A percentile compares a stretch with the other conserved stretches of the same genome.
phyloP scores from a whole-genome alignment of 441 rosid species.

The Adansonia gregorii region DNA sequence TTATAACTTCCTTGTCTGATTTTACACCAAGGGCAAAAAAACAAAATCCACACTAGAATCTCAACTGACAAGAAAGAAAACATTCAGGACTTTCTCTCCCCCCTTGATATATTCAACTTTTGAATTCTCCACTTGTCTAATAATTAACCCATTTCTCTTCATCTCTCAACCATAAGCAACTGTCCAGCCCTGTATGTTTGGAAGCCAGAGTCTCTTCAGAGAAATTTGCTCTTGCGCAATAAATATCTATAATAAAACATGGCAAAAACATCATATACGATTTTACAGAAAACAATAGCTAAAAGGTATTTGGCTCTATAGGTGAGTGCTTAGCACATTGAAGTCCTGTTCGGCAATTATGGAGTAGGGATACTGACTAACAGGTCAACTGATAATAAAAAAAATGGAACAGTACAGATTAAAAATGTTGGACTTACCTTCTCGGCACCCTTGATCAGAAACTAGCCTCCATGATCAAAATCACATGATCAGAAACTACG shows the following conservation, averaged over 20 bases:
- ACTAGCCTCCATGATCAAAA: conserved; percentile 89
- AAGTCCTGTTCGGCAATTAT: not conserved
- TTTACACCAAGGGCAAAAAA: conserved; percentile 82
- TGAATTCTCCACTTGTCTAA: conserved; percentile 52
- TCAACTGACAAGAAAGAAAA: conserved; percentile 72
- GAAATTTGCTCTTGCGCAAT: conserved; percentile 90
- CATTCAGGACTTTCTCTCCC: conserved; percentile 70
- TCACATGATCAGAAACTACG: conserved; percentile 64
- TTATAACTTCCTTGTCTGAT: conserved; percentile 72
- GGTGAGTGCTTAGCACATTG: not conserved
- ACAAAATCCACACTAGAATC: conserved; percentile 83
- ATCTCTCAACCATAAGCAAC: conserved; percentile 63
- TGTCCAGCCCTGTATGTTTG: conserved; percentile 65
- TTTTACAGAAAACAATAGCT: not conserved
- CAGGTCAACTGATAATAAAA: not conserved
- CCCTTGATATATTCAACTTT: conserved; percentile 54
- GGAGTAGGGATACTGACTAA: not conserved
- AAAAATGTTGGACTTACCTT: conserved; percentile 52
- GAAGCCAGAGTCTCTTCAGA: conserved; percentile 80
- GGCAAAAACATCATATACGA: conserved; percentile 14
- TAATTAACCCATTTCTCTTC: conserved; percentile 66
- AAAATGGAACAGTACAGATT: not conserved
- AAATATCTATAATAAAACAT: conserved; percentile 53
- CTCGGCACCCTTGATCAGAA: conserved; percentile 89
- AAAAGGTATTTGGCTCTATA: not conserved